Evolutionary conservation across 1,284 basidiomycete genomes (phyloP), one percentile per base, ranked within the genome.

Genomic region (Ustilago tritici): DNA sequence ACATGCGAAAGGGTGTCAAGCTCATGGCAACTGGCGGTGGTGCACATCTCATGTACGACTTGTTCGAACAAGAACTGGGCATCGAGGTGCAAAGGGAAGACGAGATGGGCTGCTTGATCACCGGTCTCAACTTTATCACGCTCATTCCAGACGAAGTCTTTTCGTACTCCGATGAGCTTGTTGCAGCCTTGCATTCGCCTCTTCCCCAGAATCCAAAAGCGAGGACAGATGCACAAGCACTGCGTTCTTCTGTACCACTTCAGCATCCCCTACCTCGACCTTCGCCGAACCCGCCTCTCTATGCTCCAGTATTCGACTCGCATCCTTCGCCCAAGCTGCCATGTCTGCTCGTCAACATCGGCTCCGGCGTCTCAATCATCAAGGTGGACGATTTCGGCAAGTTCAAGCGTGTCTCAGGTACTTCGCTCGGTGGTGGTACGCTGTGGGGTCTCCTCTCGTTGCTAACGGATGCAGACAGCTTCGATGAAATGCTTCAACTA

Each of bases 21-120:
- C 94, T 99, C 83, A 94, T 98, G 91, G 95, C 95, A 5, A 99
- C 97, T 0, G 97, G 97, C 46, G 97, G 97, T 14, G 97, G 97
- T 52, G 96, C 96, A 50, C 95, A 98, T 89, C 91, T 91, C 84
- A 98, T 95, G 88, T 92, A 95, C 87, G 93, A 95, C 81, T 88
- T 93, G 56, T 93, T 99, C 85, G 89, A 89, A 70, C 88, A 88
- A 28, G 91, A 91, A 72, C 88, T 98, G 4, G 92, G 90, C 32
- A 93, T 98, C 62, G 93, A 95, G 85, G 88, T 99, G 49, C 88
- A 89, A 70, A 88, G 92, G 65, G 96, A 98, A 87, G 97, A 99
- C 86, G 97, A 99, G 89, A 99, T 99, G 97, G 95, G 94, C 87
- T 98, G 96, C 84, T 88, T 99, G 82, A 99, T 99, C 78, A 93